Base-by-base conservation (phyloP, 2,329 filamentous ascomycete species). In the Alternaria triticimaculans region DNA sequence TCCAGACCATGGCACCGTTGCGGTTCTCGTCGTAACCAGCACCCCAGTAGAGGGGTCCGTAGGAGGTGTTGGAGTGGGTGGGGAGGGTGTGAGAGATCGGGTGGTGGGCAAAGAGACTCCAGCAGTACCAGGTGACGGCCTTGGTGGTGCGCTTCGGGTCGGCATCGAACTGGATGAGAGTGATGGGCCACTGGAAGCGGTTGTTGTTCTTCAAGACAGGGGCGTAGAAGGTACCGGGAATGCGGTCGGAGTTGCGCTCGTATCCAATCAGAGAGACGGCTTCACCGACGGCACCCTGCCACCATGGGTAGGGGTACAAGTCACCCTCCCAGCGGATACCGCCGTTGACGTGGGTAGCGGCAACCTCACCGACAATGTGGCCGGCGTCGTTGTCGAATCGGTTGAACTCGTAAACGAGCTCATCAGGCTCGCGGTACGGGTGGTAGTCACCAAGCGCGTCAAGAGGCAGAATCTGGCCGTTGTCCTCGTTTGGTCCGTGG, bases 201-300 rank as follows among this genome's bases (percentile, higher is more conserved):
- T 80, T 77, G 58, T 75, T 68, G 64, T 80, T 79, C 60, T 78
- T 75, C 21, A 80, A 41, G 1, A 78, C 68, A 0, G 78, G 77
- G 1, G 77, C 76, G 58, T 77, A 76, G 55, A 72, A 73, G 1
- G 85, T 83, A 7, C 86, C 86, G 3, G 84, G 83, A 48, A 90
- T 83, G 20, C 84, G 83, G 68, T 90, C 87, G 4, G 84, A 83
- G 77, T 91, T 91, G 60, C 89, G 84, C 82, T 92, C 89, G 28
- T 87, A 87, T 18, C 88, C 87, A 65, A 91, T 83, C 15, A 91
- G 81, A 59, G 86, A 89, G n/a, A 92, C 83, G 23, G 88, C 89
- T 74, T 92, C 89, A 14, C 85, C 85, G 3, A 92, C 87, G 9
- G 86, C 82, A 25, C 87, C 88, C 54, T 87, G 86, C 87, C 78